These are phyloP conservation scores for Metschnikowia drakensbergensis DNA, from an alignment of 805 yeast genomes.

Conservation along the genomic window DNA sequence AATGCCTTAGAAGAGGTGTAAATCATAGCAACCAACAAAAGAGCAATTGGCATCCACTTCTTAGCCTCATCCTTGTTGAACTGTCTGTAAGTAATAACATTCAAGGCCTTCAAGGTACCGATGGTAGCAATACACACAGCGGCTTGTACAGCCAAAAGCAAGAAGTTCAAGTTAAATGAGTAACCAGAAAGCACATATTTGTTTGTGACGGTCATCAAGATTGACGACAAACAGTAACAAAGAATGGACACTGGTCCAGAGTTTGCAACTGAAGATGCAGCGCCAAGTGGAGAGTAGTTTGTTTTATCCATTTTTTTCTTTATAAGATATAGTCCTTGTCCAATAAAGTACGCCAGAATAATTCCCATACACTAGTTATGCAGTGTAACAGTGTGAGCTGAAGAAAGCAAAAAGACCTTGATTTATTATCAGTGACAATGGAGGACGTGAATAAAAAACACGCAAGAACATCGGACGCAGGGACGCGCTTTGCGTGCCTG, in stretches of 20 bases:
- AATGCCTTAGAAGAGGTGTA: constrained; percentile 95
- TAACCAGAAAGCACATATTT: constrained; percentile 83
- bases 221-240: constrained; percentile 89
- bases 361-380: constrained; percentile 34
- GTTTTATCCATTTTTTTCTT: constrained; percentile 37
- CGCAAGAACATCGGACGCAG: constrained; percentile 3
- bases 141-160: constrained; percentile 85
- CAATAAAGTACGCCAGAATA: constrained; percentile 36
- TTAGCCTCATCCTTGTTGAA: constrained; percentile 84
- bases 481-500: constrained; percentile 2
- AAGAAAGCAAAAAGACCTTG: not conserved
- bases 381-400: not conserved
- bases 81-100: constrained; percentile 81
- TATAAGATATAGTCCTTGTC: constrained; percentile 32
- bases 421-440: not conserved
- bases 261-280: constrained; percentile 39
- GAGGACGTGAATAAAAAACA: constrained; percentile 1
- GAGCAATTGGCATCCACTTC: constrained; percentile 93
- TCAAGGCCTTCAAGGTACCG: constrained; percentile 64
- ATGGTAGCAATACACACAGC: constrained; percentile 76
- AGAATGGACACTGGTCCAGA: constrained; percentile 67
- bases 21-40: constrained; percentile 86
- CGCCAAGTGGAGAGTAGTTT: constrained; percentile 21
- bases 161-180: constrained; percentile 75
- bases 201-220: constrained; percentile 95